These are phyloP conservation scores for Pseudocercospora pini-densiflorae DNA, from an alignment of 2,329 filamentous ascomycete genomes.

Conservation along the genomic window DNA sequence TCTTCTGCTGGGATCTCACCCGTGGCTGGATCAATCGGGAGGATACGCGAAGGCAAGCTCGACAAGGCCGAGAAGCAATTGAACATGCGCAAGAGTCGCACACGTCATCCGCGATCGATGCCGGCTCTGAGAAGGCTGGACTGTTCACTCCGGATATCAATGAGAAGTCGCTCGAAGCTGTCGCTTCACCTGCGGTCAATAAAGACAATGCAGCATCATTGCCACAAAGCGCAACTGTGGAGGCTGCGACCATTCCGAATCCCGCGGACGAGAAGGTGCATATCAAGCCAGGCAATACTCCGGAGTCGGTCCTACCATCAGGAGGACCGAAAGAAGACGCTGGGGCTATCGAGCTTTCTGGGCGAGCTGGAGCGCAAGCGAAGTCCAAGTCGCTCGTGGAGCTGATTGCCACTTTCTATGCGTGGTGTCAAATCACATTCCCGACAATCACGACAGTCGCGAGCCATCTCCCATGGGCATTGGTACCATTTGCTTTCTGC, in stretches of 20 bases:
- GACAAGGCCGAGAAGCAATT: constrained; percentile 52
- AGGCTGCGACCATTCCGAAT: neutral
- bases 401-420: constrained; percentile 40
- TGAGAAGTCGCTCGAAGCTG: neutral
- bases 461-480: constrained; percentile 67
- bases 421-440: constrained; percentile 72
- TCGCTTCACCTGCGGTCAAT: neutral
- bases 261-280: neutral
- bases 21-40: constrained; percentile 67
- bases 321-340: neutral
- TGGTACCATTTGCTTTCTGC: constrained; percentile 72
- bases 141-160: neutral
- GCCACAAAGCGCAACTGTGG: neutral
- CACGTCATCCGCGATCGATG: neutral
- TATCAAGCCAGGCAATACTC: neutral
- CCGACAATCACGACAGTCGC: constrained; percentile 70
- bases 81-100: neutral
- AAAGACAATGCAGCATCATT: neutral
- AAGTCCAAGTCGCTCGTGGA: constrained; percentile 1
- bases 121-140: neutral
- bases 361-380: neutral
- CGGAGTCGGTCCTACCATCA: neutral
- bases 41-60: constrained; percentile 67
- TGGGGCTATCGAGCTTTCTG: neutral
- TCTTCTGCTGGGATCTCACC: constrained; percentile 69